Conservation (phyloP, 176 grass and related monocot species). For the Tillandsia fasciculata region DNA sequence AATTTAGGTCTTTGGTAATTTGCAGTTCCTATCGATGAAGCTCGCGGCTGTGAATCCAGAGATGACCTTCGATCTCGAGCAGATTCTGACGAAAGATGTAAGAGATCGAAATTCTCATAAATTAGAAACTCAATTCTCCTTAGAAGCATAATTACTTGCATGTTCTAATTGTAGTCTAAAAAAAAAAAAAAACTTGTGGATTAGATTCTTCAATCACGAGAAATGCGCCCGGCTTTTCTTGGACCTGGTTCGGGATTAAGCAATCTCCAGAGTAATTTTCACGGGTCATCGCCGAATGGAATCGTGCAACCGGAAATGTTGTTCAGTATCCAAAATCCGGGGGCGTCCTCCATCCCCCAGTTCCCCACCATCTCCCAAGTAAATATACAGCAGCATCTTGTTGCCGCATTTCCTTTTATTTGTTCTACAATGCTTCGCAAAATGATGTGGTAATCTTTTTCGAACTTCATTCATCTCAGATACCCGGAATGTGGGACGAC, state of each 20-base stretch:
- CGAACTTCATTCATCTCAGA: conserved; percentile 22
- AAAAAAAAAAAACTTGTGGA: too few relatives aligned
- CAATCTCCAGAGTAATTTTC: conserved; percentile 34
- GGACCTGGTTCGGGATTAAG: conserved; percentile 30
- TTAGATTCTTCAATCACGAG: conserved; percentile 50
- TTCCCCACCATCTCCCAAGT: conserved; percentile 45
- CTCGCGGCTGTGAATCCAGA: conserved; percentile 54
- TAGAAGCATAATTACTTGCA: neutral
- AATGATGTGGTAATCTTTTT: neutral
- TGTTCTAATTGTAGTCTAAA: neutral
- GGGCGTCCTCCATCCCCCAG: conserved; percentile 20
- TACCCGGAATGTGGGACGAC: conserved; percentile 38
- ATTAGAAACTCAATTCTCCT: neutral
- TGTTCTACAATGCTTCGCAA: neutral
- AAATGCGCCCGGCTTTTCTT: conserved; percentile 23
- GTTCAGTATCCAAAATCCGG: conserved; percentile 24
- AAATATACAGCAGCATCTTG: conserved; percentile 26
- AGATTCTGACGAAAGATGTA: conserved; percentile 76
- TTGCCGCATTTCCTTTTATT: neutral
- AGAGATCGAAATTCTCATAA: conserved; percentile 3
- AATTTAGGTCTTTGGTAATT: neutral
- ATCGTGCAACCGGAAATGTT: conserved; percentile 59
- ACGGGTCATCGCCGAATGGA: conserved; percentile 28
- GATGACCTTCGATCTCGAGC: conserved; percentile 44
- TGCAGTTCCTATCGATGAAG: conserved; percentile 93